Percentiles rank a stretch among this genome's conserved stretches.
These are phyloP conservation scores for Bolboschoenoplectus hybrid DNA, from an alignment of 202 grass and related monocot genomes.

Conservation along the genomic window DNA sequence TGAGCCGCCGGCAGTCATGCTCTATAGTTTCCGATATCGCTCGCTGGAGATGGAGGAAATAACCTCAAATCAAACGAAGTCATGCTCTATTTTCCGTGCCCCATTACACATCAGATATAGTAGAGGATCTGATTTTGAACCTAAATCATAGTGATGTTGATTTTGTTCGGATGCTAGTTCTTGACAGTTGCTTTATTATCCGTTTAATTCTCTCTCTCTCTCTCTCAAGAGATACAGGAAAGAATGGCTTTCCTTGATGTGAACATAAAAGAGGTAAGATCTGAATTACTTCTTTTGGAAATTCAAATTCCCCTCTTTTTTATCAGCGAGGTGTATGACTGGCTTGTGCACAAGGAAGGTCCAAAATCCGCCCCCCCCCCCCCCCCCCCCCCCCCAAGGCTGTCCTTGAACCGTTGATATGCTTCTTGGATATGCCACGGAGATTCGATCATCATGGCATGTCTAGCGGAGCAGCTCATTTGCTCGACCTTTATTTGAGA, in stretches of 20 bases:
- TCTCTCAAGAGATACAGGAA: not conserved
- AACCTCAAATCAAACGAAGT: too few species aligned
- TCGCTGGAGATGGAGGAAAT: too few species aligned
- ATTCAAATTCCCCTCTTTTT: constrained; percentile 70
- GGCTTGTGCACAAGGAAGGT: not conserved
- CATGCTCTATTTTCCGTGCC: constrained; percentile 47
- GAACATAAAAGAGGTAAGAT: constrained; percentile 55
- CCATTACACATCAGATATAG: constrained; percentile 47
- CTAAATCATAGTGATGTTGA: constrained; percentile 30
- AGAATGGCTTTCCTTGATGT: constrained; percentile 44
- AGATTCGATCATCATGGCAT: too few species aligned
- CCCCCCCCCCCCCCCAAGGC: too few species aligned
- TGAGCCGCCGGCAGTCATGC: too few species aligned
- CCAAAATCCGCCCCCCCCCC: too few species aligned
- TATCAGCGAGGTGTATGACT: constrained; percentile 44
- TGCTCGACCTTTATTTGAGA: constrained; percentile 61
- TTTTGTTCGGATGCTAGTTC: constrained; percentile 57
- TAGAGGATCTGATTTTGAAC: constrained; percentile 54
- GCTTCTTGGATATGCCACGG: not conserved
- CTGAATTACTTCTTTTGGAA: constrained; percentile 58
- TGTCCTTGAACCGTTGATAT: too few species aligned
- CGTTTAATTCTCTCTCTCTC: constrained; percentile 55
- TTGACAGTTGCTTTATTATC: constrained; percentile 61
- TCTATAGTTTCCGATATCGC: too few species aligned
- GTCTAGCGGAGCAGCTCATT: too few species aligned